A percentile compares a stretch with the other conserved stretches of the same genome.
Conservation (phyloP, 306 rosid genomes). For the Gastrolobium villosum region DNA sequence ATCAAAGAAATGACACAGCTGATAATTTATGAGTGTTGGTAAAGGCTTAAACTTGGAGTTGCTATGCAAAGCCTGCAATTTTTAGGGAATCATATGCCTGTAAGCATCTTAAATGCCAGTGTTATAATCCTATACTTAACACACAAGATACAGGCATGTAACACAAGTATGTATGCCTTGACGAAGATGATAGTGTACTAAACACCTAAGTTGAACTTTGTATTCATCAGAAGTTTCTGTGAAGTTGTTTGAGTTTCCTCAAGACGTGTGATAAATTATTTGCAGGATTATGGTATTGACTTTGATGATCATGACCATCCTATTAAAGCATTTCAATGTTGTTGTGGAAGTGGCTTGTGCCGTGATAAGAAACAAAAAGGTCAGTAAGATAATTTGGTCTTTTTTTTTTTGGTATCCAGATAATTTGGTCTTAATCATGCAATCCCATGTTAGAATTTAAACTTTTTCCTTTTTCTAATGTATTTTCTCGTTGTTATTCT, state of each 20-base stretch:
- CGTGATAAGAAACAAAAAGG: conserved; percentile 65
- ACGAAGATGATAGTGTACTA: conserved; percentile 24
- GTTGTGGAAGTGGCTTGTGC: conserved; percentile 79
- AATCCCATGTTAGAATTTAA: not conserved
- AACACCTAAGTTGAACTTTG: not conserved
- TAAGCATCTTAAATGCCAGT: not conserved
- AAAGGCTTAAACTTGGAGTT: not conserved
- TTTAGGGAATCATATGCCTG: conserved; percentile 2
- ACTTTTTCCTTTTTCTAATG: not conserved
- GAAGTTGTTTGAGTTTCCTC: conserved; percentile 18
- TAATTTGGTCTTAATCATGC: conserved; percentile 16
- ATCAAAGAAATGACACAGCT: not conserved
- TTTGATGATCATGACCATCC: conserved; percentile 82
- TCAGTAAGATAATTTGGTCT: conserved; percentile 40
- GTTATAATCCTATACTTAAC: conserved; percentile 1
- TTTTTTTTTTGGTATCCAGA: too few relatives aligned
- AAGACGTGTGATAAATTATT: too few relatives aligned
- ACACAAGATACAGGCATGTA: not conserved
- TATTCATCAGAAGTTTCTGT: not conserved
- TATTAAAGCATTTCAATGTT: conserved; percentile 77
- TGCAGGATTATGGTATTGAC: conserved; percentile 91
- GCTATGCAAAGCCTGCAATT: conserved; percentile 11
- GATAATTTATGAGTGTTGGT: not conserved
- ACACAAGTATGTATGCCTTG: not conserved
- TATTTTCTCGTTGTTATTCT: not conserved